Conservation (phyloP, 495 filamentous ascomycete species). For the Podospora pseudocomata region DNA sequence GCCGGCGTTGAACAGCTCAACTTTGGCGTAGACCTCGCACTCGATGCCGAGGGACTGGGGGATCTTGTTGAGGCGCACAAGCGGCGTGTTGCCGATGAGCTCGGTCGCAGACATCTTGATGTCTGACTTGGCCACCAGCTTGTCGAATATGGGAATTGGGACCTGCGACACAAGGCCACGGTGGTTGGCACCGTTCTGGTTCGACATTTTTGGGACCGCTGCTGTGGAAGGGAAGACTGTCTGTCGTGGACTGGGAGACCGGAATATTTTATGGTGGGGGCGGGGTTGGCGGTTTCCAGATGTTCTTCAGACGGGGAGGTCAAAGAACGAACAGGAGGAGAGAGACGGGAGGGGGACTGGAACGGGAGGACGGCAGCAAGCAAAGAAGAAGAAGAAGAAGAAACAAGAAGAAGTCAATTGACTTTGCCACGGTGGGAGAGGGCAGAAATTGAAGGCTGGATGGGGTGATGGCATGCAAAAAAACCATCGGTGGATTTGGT, state of each 20-base stretch:
- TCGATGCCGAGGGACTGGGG: slow-evolving; percentile 87
- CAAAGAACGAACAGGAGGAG: slow-evolving; percentile 1
- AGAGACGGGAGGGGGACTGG: not conserved
- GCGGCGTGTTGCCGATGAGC: slow-evolving; percentile 87
- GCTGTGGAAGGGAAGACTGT: not conserved
- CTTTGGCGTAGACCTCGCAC: slow-evolving; percentile 87
- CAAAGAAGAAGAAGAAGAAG: not conserved
- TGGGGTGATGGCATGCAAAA: slow-evolving; percentile 8
- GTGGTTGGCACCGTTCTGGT: slow-evolving; percentile 21
- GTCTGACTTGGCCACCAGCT: slow-evolving; percentile 21
- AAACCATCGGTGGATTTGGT: slow-evolving; percentile 16
- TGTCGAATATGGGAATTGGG: slow-evolving; percentile 25
- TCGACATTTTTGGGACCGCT: slow-evolving; percentile 9
- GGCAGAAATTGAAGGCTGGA: slow-evolving; percentile 2
- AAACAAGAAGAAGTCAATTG: not conserved
- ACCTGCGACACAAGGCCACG: slow-evolving; percentile 13
- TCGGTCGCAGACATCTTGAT: slow-evolving; percentile 47
- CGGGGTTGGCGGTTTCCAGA: not conserved
- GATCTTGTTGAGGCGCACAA: slow-evolving; percentile 87
- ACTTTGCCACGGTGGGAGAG: slow-evolving; percentile 2
- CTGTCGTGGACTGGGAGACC: not conserved
- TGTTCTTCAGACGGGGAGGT: not conserved
- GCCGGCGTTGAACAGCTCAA: slow-evolving; percentile 96
- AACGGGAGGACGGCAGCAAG: not conserved
- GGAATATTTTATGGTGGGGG: slow-evolving; percentile 10